Evolutionary conservation across 192 early-diverging fungal species (phyloP).

Genomic region (Piromyces finnis): DNA sequence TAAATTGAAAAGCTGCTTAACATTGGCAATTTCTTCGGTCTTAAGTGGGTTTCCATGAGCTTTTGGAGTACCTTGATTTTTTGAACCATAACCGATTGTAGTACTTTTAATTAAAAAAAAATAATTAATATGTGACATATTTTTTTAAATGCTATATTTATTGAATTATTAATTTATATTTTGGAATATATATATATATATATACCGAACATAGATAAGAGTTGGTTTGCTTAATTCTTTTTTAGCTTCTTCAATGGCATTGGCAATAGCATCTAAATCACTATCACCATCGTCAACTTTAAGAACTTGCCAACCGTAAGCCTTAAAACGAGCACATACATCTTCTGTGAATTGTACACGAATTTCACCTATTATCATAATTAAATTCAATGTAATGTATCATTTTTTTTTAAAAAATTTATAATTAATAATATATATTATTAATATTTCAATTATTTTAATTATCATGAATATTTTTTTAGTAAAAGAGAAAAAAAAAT

Average conservation of each 20-base stretch:
- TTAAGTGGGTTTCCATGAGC: slow-evolving; percentile 82
- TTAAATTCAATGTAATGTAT: no score
- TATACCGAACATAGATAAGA: slow-evolving; percentile 53
- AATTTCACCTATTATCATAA: slow-evolving; percentile 12
- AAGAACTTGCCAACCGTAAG: slow-evolving; percentile 70
- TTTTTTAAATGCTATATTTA: no score
- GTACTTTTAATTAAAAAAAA: slow-evolving; percentile 29
- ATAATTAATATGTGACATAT: no score
- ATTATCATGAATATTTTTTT: no score
- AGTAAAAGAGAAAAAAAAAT: no score
- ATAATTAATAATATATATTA: no score
- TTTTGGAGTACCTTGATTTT: slow-evolving; percentile 70
- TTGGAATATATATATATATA: background rate
- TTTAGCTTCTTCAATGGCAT: slow-evolving; percentile 67
- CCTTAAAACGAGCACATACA: slow-evolving; percentile 64
- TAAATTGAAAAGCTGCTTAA: slow-evolving; percentile 74
- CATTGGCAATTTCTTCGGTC: slow-evolving; percentile 52
- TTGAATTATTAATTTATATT: background rate
- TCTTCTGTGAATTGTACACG: slow-evolving; percentile 75
- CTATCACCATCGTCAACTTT: slow-evolving; percentile 58
- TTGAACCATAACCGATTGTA: slow-evolving; percentile 84
- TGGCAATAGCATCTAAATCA: slow-evolving; percentile 48
- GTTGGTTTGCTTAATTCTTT: slow-evolving; percentile 72
- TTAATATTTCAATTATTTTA: no score
- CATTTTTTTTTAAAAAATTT: no score